phyloP scores from a whole-genome alignment of 2,329 filamentous ascomycete species.

The Ampelomyces quisqualis region DNA sequence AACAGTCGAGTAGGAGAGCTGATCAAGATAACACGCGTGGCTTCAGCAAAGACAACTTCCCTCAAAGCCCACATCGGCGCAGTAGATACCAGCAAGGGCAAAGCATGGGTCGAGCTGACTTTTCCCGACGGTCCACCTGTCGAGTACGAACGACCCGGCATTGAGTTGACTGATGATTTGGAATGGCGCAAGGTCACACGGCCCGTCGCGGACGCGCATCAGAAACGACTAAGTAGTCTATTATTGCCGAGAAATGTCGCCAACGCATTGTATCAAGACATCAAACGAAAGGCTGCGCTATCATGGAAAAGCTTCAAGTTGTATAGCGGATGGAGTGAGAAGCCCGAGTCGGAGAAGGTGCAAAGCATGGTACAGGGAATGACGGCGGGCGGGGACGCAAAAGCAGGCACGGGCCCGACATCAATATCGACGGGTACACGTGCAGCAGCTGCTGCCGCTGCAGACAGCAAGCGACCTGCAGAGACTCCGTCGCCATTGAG shows the following conservation, averaged over 20 bases:
- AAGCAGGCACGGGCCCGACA: too few species aligned
- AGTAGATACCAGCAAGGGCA: slow-evolving; percentile 45
- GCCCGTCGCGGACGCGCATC: slow-evolving; percentile 36
- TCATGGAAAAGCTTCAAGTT: slow-evolving; percentile 26
- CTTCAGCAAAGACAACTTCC: slow-evolving; percentile 32
- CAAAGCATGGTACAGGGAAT: slow-evolving; percentile 16
- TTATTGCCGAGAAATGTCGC: slow-evolving; percentile 25
- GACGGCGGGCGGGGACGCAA: too few species aligned
- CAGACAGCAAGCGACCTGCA: slow-evolving; percentile 16
- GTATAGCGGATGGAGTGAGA: slow-evolving; percentile 30
- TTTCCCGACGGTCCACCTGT: slow-evolving; percentile 52
- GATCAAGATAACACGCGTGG: slow-evolving; percentile 37
- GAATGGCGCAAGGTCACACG: slow-evolving; percentile 35
- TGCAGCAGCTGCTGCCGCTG: slow-evolving; percentile 13
- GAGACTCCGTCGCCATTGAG: slow-evolving; percentile 10
- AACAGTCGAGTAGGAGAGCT: slow-evolving; percentile 37
- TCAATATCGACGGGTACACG: slow-evolving; percentile 8
- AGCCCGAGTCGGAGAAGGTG: slow-evolving; percentile 12
- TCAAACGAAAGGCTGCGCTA: slow-evolving; percentile 18
- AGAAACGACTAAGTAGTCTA: slow-evolving; percentile 38
- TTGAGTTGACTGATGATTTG: slow-evolving; percentile 45
- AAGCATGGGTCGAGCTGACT: slow-evolving; percentile 51
- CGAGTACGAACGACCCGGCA: slow-evolving; percentile 52
- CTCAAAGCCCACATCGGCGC: slow-evolving; percentile 40
- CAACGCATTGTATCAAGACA: slow-evolving; percentile 27